Percentiles rank a stretch among this genome's conserved stretches.
These are phyloP conservation scores for Pistacia vera DNA, from an alignment of 345 rosid species.

Conservation along the genomic window DNA sequence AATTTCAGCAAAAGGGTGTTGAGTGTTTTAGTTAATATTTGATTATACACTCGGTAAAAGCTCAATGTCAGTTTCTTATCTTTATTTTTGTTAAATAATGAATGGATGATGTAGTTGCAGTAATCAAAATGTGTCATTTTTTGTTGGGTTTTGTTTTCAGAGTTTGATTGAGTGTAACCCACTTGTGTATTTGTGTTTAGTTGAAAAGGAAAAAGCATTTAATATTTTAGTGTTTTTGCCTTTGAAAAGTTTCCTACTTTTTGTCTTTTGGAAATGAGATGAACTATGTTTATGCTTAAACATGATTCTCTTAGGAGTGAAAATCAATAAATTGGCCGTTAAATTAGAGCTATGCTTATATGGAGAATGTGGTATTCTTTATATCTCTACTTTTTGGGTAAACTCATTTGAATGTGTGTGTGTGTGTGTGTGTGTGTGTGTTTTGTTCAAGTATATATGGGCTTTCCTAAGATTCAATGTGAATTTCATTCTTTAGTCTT, in stretches of 20 bases:
- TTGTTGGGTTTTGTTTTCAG: background rate
- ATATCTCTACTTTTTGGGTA: too few relatives aligned
- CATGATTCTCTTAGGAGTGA: too few relatives aligned
- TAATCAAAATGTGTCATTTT: background rate
- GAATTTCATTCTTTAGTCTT: background rate
- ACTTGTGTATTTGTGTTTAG: background rate
- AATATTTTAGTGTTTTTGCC: background rate
- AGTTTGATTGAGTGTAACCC: background rate
- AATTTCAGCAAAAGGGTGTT: background rate
- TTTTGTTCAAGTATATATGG: too few relatives aligned
- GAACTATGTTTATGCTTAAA: too few relatives aligned
- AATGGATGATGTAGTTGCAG: too few relatives aligned
- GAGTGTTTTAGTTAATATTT: background rate
- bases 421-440: too few relatives aligned
- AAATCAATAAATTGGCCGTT: too few relatives aligned
- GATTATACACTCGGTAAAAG: background rate
- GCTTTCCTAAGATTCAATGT: background rate
- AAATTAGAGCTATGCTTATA: too few relatives aligned
- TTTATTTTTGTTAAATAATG: too few relatives aligned
- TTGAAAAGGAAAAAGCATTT: background rate
- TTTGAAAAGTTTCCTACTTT: background rate
- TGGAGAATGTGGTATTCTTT: too few relatives aligned
- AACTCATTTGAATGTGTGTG: too few relatives aligned
- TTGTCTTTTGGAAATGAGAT: background rate
- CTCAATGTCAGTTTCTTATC: background rate